phyloP scores from a whole-genome alignment of 768 basidiomycete species.

The Nidularia pulvinata region DNA sequence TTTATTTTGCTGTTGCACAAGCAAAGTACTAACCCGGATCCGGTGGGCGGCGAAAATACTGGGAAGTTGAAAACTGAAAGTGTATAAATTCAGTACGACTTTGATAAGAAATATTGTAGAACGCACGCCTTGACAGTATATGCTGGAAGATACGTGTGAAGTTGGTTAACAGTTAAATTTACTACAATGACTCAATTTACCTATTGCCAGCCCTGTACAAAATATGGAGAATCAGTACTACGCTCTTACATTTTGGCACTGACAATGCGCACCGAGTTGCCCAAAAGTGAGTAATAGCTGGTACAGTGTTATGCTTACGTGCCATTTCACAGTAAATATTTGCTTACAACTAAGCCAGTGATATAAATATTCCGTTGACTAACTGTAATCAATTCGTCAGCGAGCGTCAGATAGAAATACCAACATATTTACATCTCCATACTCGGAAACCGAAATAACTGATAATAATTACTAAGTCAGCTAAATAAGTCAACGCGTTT shows the following conservation, averaged over 20 bases:
- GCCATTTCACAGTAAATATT: background rate
- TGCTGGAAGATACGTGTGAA: slow-evolving; percentile 17
- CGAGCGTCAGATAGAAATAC: background rate
- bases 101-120: background rate
- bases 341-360: slow-evolving; percentile 51
- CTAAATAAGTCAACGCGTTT: background rate
- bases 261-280: slow-evolving; percentile 40
- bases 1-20: no score
- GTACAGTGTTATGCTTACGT: background rate
- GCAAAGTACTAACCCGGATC: slow-evolving; percentile 39
- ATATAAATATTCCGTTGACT: slow-evolving; percentile 57
- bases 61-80: slow-evolving; percentile 35
- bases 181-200: background rate
- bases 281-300: slow-evolving; percentile 46
- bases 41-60: slow-evolving; percentile 36
- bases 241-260: background rate
- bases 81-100: slow-evolving; percentile 1
- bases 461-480: background rate
- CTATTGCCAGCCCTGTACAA: background rate
- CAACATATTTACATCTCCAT: slow-evolving; percentile 52
- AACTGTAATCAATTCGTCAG: slow-evolving; percentile 34
- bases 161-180: background rate
- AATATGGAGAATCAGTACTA: background rate
- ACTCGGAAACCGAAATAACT: slow-evolving; percentile 62
- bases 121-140: slow-evolving; percentile 49